These are phyloP conservation scores for Diaporthe helianthi DNA, from an alignment of 2,329 filamentous ascomycete species.

Conservation along the genomic window DNA sequence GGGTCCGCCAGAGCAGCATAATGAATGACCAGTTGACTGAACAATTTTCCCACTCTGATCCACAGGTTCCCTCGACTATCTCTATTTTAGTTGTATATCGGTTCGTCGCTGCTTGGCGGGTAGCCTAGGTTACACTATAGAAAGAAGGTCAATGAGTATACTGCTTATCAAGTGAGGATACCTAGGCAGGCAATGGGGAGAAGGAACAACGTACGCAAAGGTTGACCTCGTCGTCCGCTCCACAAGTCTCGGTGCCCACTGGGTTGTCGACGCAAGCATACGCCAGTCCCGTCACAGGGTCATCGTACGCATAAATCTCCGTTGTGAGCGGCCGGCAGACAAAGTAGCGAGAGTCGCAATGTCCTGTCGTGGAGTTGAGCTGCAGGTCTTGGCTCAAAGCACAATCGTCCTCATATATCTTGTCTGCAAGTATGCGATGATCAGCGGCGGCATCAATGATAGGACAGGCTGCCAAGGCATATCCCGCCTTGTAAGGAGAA, in stretches of 20 bases:
- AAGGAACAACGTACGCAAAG: not conserved
- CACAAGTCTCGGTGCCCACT: not conserved
- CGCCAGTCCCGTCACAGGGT: conserved; percentile 25
- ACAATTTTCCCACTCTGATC: no score
- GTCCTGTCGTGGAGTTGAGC: conserved; percentile 2
- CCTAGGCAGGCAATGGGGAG: no score
- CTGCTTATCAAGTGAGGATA: no score
- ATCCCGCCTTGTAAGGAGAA: not conserved
- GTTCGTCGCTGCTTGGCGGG: not conserved
- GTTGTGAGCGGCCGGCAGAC: conserved; percentile 12
- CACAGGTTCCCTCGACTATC: no score
- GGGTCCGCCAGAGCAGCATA: no score
- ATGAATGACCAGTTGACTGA: not conserved
- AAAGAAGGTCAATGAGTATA: not conserved
- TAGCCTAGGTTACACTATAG: conserved; percentile 3
- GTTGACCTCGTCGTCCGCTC: not conserved
- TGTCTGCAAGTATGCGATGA: not conserved
- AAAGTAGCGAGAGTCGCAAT: conserved; percentile 29
- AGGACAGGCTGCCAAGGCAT: not conserved
- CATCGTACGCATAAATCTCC: conserved; percentile 22
- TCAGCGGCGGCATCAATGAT: not conserved
- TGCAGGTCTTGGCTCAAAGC: conserved; percentile 1
- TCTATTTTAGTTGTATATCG: not conserved
- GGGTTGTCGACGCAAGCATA: conserved; percentile 22
- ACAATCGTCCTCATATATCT: conserved; percentile 19